Evolutionary conservation across 2,329 filamentous ascomycete species (phyloP), one percentile per base, ranked within the genome.

Genomic region (Colletotrichum plurivorum): DNA sequence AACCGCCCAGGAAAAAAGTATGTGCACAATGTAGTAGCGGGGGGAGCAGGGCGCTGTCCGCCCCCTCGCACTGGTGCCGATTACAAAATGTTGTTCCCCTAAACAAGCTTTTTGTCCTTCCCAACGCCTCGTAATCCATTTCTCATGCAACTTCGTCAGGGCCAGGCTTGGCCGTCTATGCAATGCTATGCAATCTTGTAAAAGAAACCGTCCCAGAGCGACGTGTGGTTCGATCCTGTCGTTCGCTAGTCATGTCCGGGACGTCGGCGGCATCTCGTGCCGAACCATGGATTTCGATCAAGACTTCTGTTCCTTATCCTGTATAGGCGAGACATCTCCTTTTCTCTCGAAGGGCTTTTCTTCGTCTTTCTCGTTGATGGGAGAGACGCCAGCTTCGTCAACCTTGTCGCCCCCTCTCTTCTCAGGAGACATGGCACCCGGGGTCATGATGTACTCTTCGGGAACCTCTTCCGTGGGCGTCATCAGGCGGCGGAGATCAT

Each of bases 401-500:
- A 36, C 5, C 41, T 53, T 70, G 48, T 57, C 51, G 25, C 9
- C 45, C 1, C 16, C 45, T 2, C 15, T 12, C 36, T 63, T 63
- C 15, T 61, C 70, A 4, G 31, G 22, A 15, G 46, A 20, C 48
- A 67, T 55, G 48, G 52, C 43, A 7, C 55, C 39, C n/a, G 67
- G 58, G n/a, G 63, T 60, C 62, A 68, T 67, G 3, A 62, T 41
- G 25, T 53, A 20, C 41, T 75, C 71, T 49, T 75, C 73, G 2
- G 66, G 57, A 12, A 70, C 69, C 43, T 75, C 73, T 10, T 69
- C 56, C n/a, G 73, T 69, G 2, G 73, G 73, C 9, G 73, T 73
- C 72, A 75, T 74, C 13, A 73, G 61, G 39, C 72, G 69, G 20
- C 70, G 70, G 13, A 61, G 18, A 13, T 71, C 71, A 22, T 62